phyloP scores from a whole-genome alignment of 1,284 basidiomycete species.

The Ganoderma lucidum region DNA sequence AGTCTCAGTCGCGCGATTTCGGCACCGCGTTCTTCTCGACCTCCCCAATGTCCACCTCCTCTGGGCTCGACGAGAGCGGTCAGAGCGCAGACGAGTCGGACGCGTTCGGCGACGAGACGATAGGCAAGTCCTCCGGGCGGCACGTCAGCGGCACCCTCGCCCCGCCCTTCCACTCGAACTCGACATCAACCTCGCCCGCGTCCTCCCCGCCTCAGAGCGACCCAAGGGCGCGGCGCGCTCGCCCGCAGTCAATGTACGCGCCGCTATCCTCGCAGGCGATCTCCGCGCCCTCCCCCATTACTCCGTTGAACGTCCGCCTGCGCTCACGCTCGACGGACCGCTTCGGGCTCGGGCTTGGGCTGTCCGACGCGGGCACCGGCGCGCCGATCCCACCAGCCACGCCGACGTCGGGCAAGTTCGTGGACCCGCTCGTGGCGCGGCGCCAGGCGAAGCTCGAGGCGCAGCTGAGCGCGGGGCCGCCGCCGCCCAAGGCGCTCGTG shows the following conservation, averaged over 20 bases:
- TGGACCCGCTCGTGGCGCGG: conserved; percentile 76
- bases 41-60: conserved; percentile 46
- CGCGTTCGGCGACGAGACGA: conserved; percentile 62
- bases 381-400: conserved; percentile 35
- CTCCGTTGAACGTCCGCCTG: conserved; percentile 53
- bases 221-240: conserved; percentile 29
- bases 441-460: conserved; percentile 61
- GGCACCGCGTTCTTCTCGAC: conserved; percentile 55
- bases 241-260: conserved; percentile 43
- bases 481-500: conserved; percentile 43
- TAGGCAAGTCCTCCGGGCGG: conserved; percentile 60
- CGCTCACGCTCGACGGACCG: conserved; percentile 65
- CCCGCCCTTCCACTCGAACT: not conserved
- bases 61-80: conserved; percentile 41
- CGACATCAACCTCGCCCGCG: conserved; percentile 35
- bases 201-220: conserved; percentile 28
- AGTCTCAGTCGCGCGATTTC: conserved; percentile 36
- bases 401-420: conserved; percentile 56
- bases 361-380: conserved; percentile 33
- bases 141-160: conserved; percentile 31
- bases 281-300: conserved; percentile 38
- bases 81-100: conserved; percentile 44
- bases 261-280: conserved; percentile 39
- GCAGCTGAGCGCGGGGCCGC: conserved; percentile 48
- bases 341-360: conserved; percentile 43